Evolutionary conservation across 2,329 filamentous ascomycete species (phyloP), one percentile per base, ranked within the genome.

Genomic region (Remersonia thermophila): DNA sequence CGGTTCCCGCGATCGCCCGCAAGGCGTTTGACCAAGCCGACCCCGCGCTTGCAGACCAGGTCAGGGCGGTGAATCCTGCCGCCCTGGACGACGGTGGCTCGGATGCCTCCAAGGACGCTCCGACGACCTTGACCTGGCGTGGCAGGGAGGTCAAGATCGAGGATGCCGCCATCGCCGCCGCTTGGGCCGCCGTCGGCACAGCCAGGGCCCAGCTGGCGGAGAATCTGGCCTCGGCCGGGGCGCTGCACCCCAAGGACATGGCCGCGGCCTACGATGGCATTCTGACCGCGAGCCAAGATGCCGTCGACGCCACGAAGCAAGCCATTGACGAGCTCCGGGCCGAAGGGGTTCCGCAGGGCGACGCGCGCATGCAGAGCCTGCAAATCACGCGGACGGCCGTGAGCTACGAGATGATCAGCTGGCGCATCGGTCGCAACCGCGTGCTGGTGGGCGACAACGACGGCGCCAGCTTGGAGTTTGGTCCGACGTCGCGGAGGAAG

Each of bases 301-400:
- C 84, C 3, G 85, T 89, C 14, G 91, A 98, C 59, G 85, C 86
- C 4, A 91, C 87, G 1, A 93, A 94, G 58, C 78, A 82, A 49
- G 86, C 86, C 9, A 93, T 95, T 41, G 89, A 96, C 46, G 91
- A 96, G 56, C 66, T 95, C 39, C 73, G 75, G 34, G 77, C 73
- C 41, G 91, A 98, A 55, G 83, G 85, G 1, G 74, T 94, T 11
- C 73, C 83, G 15, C 83, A 85, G 55, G 78, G 84, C 38, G 89
- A 98, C 52, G 63, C 75, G 26, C 76, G 85, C 39, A 86, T 98
- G 77, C 91, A 98, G 60, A 79, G 86, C 49, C 65, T 98, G 31
- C 87, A 94, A 47, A 81, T 98, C 40, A 93, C 87, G 3, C 80
- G 83, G 42, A 93, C 93, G 0, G 86, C 89, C 2, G 84, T 96